Evolutionary conservation across 2,329 filamentous ascomycete genomes (phyloP).

Genomic region (Aspergillus alliaceus): DNA sequence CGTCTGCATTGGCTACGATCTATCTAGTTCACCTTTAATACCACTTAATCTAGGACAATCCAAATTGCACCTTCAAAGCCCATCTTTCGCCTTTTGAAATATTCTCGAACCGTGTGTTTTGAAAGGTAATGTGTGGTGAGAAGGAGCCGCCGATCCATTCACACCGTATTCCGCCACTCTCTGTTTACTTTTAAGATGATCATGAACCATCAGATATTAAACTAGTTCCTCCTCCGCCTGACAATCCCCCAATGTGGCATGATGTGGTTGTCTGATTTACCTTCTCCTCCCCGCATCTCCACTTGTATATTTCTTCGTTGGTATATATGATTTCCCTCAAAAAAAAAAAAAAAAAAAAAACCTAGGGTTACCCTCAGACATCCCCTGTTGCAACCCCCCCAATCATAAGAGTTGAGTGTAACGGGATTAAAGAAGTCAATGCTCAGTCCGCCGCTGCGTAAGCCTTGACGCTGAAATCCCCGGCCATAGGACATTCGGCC

Average conservation of each 20-base stretch:
- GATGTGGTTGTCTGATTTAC: constrained; percentile 7
- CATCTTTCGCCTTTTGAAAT: not conserved
- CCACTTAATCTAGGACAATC: no score
- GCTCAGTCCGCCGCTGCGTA: not conserved
- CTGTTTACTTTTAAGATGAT: not conserved
- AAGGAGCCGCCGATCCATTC: not conserved
- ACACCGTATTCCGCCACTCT: not conserved
- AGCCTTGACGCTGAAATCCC: not conserved
- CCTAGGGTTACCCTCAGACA: no score
- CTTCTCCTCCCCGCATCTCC: not conserved
- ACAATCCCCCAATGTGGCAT: constrained; percentile 3
- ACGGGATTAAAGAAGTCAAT: no score
- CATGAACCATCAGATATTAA: not conserved
- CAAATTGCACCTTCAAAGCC: no score
- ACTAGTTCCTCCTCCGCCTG: not conserved
- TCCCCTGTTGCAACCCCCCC: no score
- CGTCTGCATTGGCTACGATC: no score
- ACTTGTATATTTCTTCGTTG: not conserved
- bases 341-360: no score
- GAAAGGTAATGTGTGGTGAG: no score
- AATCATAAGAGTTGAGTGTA: no score
- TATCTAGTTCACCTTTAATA: no score
- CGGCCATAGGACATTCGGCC: not conserved
- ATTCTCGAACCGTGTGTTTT: no score
- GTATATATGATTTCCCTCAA: not conserved